These are phyloP conservation scores for Cryptococcus floricola DNA, from an alignment of 1,284 basidiomycete genomes.

Conservation along the genomic window DNA sequence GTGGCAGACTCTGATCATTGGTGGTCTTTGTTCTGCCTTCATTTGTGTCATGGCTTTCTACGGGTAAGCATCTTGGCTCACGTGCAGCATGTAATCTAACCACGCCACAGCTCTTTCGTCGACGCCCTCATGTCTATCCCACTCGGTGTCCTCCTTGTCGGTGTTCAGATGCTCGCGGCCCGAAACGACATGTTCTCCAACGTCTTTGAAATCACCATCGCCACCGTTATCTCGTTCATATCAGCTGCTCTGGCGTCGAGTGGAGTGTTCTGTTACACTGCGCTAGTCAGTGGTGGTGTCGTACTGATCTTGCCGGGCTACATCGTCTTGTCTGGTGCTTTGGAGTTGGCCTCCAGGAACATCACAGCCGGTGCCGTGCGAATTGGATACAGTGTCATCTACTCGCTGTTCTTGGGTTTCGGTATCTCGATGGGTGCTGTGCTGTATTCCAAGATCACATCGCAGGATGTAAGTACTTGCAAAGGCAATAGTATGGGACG, in stretches of 20 bases:
- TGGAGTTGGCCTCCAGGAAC: constrained; percentile 69
- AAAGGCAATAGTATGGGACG: not conserved
- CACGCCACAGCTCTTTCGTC: constrained; percentile 55
- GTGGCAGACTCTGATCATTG: constrained; percentile 68
- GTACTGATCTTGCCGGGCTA: constrained; percentile 84
- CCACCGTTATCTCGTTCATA: constrained; percentile 72
- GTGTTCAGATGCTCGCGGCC: constrained; percentile 68
- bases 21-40: constrained; percentile 73
- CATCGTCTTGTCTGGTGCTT: constrained; percentile 71
- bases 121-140: constrained; percentile 73
- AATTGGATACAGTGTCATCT: constrained; percentile 65
- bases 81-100: not conserved
- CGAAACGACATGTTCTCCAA: constrained; percentile 80
- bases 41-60: constrained; percentile 57
- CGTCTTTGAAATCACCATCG: constrained; percentile 71
- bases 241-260: constrained; percentile 72
- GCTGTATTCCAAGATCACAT: constrained; percentile 60
- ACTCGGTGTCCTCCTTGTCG: constrained; percentile 72
- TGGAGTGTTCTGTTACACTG: constrained; percentile 74
- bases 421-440: constrained; percentile 74
- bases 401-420: constrained; percentile 70
- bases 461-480: constrained; percentile 20
- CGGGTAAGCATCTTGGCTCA: constrained; percentile 24
- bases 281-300: constrained; percentile 75
- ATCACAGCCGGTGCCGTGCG: constrained; percentile 81